Conservation (phyloP, 345 rosid species). For the Rhodomyrtus tomentosa region DNA sequence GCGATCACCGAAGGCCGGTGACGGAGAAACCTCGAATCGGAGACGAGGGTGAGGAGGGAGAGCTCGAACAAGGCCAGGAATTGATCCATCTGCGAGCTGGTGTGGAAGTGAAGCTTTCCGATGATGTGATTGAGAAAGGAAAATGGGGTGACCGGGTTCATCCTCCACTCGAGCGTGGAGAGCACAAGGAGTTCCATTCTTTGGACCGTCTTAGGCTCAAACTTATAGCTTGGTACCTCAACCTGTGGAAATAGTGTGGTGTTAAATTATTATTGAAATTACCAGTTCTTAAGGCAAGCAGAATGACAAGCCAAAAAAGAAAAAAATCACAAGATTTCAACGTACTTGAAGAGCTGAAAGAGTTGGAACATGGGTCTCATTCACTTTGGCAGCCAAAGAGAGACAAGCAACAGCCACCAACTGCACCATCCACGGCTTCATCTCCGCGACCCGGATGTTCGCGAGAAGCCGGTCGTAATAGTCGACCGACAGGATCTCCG, state of each 20-base stretch:
- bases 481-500: not conserved
- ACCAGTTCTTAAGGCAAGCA: not conserved
- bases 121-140: conserved; percentile 38
- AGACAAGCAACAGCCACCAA: conserved; percentile 3
- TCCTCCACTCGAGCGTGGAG: conserved; percentile 54
- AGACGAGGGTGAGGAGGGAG: not conserved
- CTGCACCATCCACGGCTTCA: conserved; percentile 6
- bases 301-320: not conserved
- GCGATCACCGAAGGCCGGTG: not conserved
- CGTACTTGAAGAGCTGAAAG: conserved; percentile 2
- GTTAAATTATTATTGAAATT: not conserved
- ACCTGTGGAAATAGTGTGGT: conserved; percentile 7
- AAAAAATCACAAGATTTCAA: not conserved
- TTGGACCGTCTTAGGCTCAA: conserved; percentile 41
- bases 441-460: not conserved
- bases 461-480: not conserved
- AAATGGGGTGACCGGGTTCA: conserved; percentile 39
- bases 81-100: not conserved
- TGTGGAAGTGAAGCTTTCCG: not conserved
- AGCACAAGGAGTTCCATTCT: conserved; percentile 71
- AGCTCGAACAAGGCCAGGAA: not conserved
- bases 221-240: conserved; percentile 33
- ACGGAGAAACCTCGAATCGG: not conserved
- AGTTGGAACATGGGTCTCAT: not conserved
- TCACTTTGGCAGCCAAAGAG: conserved; percentile 5